Evolutionary conservation across 2,329 filamentous ascomycete genomes (phyloP).

Genomic region (Aureobasidium sp.): DNA sequence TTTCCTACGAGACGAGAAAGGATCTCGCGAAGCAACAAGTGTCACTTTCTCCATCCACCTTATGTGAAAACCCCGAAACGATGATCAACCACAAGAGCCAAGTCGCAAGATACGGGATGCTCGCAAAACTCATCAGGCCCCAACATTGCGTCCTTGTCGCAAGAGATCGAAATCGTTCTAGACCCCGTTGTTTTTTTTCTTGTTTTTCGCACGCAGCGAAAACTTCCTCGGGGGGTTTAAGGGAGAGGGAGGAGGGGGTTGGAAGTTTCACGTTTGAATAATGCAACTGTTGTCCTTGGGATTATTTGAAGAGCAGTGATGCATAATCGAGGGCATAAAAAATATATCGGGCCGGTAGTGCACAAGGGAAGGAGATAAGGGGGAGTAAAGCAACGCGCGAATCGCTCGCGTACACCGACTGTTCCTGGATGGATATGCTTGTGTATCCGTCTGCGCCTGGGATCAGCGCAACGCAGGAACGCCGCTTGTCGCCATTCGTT

Average conservation of each 20-base stretch:
- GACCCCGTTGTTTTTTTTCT: not conserved
- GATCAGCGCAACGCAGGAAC: no score
- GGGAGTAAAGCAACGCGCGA: no score
- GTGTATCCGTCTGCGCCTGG: no score
- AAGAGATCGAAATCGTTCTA: not conserved
- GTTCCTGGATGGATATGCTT: no score
- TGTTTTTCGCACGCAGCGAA: no score
- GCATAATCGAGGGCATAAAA: not conserved
- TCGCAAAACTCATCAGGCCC: not conserved
- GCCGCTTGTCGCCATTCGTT: conserved; percentile 4
- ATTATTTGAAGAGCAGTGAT: no score
- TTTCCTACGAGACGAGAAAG: no score
- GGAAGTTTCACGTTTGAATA: no score
- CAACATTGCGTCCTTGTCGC: not conserved
- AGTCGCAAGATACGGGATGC: not conserved
- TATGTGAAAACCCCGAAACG: not conserved
- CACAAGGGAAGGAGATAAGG: no score
- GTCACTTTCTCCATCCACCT: no score
- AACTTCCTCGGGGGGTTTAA: not conserved
- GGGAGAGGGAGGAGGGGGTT: not conserved
- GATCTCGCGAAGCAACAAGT: no score
- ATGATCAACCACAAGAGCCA: not conserved
- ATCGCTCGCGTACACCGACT: not conserved
- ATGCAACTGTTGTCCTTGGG: no score
- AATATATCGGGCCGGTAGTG: not conserved